Conservation (phyloP, 805 yeast genomes). For the Wickerhamomyces alni region DNA sequence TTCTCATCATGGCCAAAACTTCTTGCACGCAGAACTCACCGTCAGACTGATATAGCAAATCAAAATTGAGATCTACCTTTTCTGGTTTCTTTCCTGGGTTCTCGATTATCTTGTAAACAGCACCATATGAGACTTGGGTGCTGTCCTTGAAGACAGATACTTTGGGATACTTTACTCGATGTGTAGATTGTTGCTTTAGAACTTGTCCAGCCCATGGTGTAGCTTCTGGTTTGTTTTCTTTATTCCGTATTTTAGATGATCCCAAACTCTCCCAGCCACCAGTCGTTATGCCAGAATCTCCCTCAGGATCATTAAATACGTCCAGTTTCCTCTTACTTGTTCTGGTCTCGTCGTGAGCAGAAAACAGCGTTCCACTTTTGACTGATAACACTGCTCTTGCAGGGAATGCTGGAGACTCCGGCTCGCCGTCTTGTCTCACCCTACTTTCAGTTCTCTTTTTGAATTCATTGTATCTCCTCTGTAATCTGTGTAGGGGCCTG, state of each 20-base stretch:
- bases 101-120: constrained; percentile 44
- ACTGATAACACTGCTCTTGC: constrained; percentile 30
- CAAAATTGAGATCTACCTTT: constrained; percentile 52
- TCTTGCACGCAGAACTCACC: constrained; percentile 64
- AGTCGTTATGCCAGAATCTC: constrained; percentile 7
- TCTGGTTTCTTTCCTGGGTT: constrained; percentile 57
- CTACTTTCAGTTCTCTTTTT: constrained; percentile 28
- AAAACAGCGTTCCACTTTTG: constrained; percentile 28
- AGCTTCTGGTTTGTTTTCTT: constrained; percentile 57
- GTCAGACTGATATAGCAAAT: constrained; percentile 38
- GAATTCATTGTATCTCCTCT: constrained; percentile 39
- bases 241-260: constrained; percentile 41
- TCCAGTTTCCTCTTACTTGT: constrained; percentile 15
- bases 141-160: constrained; percentile 36
- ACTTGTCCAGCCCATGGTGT: constrained; percentile 61
- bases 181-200: constrained; percentile 32
- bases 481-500: constrained; percentile 51
- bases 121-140: constrained; percentile 23
- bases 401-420: constrained; percentile 30
- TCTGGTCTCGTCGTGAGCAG: constrained; percentile 9
- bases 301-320: constrained; percentile 14
- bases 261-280: constrained; percentile 46
- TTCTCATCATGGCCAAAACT: constrained; percentile 41
- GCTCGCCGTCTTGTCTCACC: constrained; percentile 22
- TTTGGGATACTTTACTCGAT: constrained; percentile 16